A percentile compares a stretch with the other conserved stretches of the same genome.
These are phyloP conservation scores for Arabis alpina DNA, from an alignment of 345 rosid species.

Conservation along the genomic window DNA sequence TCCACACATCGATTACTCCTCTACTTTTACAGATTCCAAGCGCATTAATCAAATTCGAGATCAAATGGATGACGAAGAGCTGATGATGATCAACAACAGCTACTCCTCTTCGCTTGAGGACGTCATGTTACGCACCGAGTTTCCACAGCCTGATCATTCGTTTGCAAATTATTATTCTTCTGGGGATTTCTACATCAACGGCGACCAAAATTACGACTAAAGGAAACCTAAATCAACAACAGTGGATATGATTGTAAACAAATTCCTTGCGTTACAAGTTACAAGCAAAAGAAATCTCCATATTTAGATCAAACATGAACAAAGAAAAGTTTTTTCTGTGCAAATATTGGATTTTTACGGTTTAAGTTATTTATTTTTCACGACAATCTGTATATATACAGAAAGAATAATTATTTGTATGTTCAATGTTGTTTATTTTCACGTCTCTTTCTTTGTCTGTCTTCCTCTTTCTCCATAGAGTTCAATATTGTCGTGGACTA, in stretches of 20 bases:
- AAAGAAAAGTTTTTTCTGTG: not conserved
- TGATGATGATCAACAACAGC: slow-evolving; percentile 34
- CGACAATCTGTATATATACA: slow-evolving; percentile 33
- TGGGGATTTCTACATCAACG: slow-evolving; percentile 47
- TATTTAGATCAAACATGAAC: slow-evolving; percentile 21
- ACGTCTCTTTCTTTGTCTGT: slow-evolving; percentile 13
- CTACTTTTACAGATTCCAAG: slow-evolving; percentile 29
- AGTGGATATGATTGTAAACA: not conserved
- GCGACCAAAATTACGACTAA: slow-evolving; percentile 54
- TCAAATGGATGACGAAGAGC: slow-evolving; percentile 14
- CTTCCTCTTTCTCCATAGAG: slow-evolving; percentile 24
- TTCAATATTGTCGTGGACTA: slow-evolving; percentile 37
- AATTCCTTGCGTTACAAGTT: not conserved
- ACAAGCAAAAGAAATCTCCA: not conserved
- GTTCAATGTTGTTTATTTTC: slow-evolving; percentile 15
- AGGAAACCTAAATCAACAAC: not conserved
- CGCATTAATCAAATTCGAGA: slow-evolving; percentile 38
- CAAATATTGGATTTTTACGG: slow-evolving; percentile 11
- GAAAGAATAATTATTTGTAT: slow-evolving; percentile 23
- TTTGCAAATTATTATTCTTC: slow-evolving; percentile 51
- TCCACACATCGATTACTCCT: slow-evolving; percentile 30
- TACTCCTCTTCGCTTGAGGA: slow-evolving; percentile 44
- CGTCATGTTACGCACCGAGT: slow-evolving; percentile 48
- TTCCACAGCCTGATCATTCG: slow-evolving; percentile 55
- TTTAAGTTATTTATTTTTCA: slow-evolving; percentile 20